A percentile compares a stretch with the other conserved stretches of the same genome.
Evolutionary conservation across 495 filamentous ascomycete species (phyloP).

Genomic region (Friedmanniomyces simplex): DNA sequence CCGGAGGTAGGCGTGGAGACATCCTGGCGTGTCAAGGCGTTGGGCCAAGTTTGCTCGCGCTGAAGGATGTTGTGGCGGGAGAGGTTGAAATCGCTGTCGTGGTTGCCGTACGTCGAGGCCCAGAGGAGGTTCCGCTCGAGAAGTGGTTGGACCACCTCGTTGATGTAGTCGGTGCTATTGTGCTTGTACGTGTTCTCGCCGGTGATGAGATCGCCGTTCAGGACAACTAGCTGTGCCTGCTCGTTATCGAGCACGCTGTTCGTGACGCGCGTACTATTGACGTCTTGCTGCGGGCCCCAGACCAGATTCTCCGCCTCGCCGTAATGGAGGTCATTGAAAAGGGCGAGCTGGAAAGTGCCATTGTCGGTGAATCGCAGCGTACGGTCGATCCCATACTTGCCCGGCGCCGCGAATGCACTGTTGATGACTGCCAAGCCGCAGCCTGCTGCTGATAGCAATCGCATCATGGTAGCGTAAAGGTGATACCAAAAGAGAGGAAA

Average conservation of each 20-base stretch:
- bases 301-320: conserved; percentile 45
- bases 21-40: conserved; percentile 44
- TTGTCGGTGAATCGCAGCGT: neutral
- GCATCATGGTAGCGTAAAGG: neutral
- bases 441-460: neutral
- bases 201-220: conserved; percentile 68
- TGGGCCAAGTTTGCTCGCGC: conserved; percentile 43
- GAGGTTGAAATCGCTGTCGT: conserved; percentile 55
- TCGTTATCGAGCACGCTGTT: conserved; percentile 50
- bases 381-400: neutral
- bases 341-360: conserved; percentile 4
- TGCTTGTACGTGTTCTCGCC: conserved; percentile 51
- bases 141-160: conserved; percentile 51
- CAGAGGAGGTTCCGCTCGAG: conserved; percentile 43
- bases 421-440: neutral
- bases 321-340: conserved; percentile 62
- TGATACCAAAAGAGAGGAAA: neutral
- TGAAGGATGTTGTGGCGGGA: conserved; percentile 43
- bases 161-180: conserved; percentile 50
- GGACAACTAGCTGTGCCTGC: conserved; percentile 47
- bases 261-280: conserved; percentile 49
- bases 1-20: conserved; percentile 41
- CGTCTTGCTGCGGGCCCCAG: conserved; percentile 52
- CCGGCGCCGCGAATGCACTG: neutral
- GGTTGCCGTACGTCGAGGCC: conserved; percentile 67